Base-by-base conservation (phyloP, 2,329 filamentous ascomycete genomes). In the Daldinia sp. region DNA sequence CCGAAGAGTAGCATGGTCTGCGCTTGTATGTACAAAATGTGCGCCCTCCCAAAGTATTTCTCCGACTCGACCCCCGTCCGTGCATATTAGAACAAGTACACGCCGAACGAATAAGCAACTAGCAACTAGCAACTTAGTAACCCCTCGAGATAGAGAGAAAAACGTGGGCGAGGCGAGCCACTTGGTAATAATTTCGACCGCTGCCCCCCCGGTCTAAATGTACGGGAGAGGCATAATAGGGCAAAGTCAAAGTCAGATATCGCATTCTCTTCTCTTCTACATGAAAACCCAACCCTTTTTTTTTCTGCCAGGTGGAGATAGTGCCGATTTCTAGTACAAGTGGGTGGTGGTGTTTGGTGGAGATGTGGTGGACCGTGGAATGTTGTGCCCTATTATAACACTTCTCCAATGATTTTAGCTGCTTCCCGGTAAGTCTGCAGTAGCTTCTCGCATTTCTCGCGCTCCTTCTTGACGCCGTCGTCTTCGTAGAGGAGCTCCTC, bases 401-500 rank as follows among this genome's bases (percentile, higher is more conserved):
- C 95, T 80, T 99, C 95, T 63, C 95, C 93, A 67, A 99, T 94
- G 76, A 99, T 99, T 85, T 96, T 97, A 66, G 94, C 93, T 17
- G 95, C 95, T 81, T 99, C 95, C 74, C 93, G 93, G 81, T 99
- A 99, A 17, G 95, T 99, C 76, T 91, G 89, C 66, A 98, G 86
- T 69, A 99, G 83, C 77, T 93, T 95, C 83, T 99, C 95, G 80
- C 95, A 99, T 85, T 99, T 99, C 82, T 98, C 94, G 66, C 94
- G 88, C 81, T 98, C 94, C 74, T 93, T 94, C 85, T 98, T 97
- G 76, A 99, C 94, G 19, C 88, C 92, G 75, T 99, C 95, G 74
- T 99, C 95, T 78, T 99, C 95, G 78, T 99, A 98, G 35, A 99
- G 83, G 56, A 99, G 85, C 76, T 99, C 94, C 71, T 93, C 89